These are phyloP conservation scores for Cruciata laevipes DNA, from an alignment of 257 asterid species.

Conservation along the genomic window DNA sequence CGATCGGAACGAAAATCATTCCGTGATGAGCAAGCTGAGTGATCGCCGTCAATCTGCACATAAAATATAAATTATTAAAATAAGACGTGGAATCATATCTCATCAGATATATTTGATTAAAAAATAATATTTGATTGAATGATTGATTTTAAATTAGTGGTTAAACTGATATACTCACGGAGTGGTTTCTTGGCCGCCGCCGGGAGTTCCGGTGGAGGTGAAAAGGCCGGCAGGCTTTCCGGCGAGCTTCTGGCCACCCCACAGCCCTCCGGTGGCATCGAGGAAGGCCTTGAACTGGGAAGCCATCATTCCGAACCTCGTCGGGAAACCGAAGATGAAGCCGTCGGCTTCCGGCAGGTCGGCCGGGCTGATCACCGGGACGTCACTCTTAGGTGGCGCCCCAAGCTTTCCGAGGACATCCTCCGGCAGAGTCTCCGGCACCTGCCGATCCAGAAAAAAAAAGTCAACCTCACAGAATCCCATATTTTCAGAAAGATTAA, in stretches of 20 bases:
- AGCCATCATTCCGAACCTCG: constrained; percentile 53
- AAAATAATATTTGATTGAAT: too few species aligned
- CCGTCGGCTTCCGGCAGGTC: constrained; percentile 49
- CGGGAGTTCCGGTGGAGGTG: constrained; percentile 48
- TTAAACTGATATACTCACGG: constrained; percentile 22
- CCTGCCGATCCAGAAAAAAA: constrained; percentile 18
- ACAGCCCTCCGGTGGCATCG: constrained; percentile 46
- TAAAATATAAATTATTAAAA: too few species aligned
- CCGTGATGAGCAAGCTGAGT: constrained; percentile 65
- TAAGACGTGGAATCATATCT: too few species aligned
- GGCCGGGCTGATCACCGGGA: constrained; percentile 31
- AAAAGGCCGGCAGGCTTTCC: constrained; percentile 56
- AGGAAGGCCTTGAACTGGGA: constrained; percentile 44
- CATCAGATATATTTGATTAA: too few species aligned
- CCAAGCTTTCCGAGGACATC: constrained; percentile 42
- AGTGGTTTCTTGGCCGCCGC: constrained; percentile 57
- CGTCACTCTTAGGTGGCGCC: constrained; percentile 37
- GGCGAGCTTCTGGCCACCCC: constrained; percentile 43
- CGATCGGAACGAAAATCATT: constrained; percentile 59
- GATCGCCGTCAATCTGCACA: constrained; percentile 51
- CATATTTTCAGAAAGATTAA: background rate
- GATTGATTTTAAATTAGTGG: too few species aligned
- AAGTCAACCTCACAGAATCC: background rate
- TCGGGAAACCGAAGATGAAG: constrained; percentile 41
- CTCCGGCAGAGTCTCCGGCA: constrained; percentile 39